Evolutionary conservation across 352 stramenopile genomes (phyloP).

Genomic region (Pythium sukuiense): DNA sequence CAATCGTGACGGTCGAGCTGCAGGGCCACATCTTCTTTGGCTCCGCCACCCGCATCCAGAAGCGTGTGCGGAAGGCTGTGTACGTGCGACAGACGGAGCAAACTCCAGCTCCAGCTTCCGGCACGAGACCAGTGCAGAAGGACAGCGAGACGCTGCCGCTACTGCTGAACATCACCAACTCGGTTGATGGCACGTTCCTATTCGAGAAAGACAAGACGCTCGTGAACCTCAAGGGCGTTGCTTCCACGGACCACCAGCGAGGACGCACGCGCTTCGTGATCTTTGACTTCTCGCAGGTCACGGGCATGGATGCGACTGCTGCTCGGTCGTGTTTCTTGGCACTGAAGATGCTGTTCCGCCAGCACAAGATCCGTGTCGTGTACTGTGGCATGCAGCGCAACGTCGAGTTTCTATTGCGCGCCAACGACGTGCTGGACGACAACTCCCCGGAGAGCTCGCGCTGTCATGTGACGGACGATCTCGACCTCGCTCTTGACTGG

Average conservation of each 20-base stretch:
- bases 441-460: slow-evolving; percentile 4
- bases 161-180: slow-evolving; percentile 12
- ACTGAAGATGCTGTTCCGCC: slow-evolving; percentile 60
- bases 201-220: slow-evolving; percentile 20
- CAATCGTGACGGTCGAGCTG: slow-evolving; percentile 65
- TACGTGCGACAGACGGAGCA: slow-evolving; percentile 34
- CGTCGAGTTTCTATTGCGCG: slow-evolving; percentile 55
- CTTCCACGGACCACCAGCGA: slow-evolving; percentile 32
- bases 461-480: slow-evolving; percentile 45
- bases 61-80: slow-evolving; percentile 63
- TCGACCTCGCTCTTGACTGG: slow-evolving; percentile 62
- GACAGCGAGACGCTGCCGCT: slow-evolving; percentile 33
- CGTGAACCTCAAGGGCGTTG: slow-evolving; percentile 46
- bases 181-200: slow-evolving; percentile 4
- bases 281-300: slow-evolving; percentile 79
- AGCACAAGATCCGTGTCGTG: slow-evolving; percentile 49
- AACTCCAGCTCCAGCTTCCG: background rate
- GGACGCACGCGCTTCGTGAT: slow-evolving; percentile 65
- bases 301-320: slow-evolving; percentile 75
- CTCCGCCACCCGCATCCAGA: slow-evolving; percentile 67
- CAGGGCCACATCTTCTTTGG: slow-evolving; percentile 83
- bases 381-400: slow-evolving; percentile 62
- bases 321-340: slow-evolving; percentile 68
- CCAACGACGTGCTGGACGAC: slow-evolving; percentile 52
- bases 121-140: background rate